Conservation (phyloP, 164 flowering plant genomes). For the Protea cynaroides region DNA sequence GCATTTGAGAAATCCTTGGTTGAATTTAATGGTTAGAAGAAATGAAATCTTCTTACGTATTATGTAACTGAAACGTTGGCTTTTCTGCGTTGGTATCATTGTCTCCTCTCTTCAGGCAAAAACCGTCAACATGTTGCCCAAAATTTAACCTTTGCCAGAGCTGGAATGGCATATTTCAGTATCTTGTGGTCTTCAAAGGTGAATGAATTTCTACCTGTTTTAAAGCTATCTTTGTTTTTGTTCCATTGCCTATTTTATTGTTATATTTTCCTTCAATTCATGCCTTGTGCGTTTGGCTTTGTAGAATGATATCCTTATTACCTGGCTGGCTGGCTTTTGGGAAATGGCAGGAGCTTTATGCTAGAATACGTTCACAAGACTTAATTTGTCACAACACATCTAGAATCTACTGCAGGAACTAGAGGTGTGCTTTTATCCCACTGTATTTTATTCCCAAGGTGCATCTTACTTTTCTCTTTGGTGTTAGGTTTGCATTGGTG, state of each 20-base stretch:
- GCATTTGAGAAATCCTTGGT: neutral
- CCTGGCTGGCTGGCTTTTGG: neutral
- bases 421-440: neutral
- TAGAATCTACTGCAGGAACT: neutral
- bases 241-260: no score
- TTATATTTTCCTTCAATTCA: neutral
- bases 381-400: neutral
- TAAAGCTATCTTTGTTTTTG: no score
- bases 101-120: neutral
- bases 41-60: neutral
- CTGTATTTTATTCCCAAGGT: neutral
- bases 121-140: neutral
- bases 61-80: neutral
- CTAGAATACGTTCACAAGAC: neutral
- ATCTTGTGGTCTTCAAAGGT: neutral
- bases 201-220: no score
- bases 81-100: neutral
- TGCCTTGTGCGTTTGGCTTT: neutral
- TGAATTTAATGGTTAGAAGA: neutral
- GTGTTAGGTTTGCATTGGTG: no score
- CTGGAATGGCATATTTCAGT: neutral
- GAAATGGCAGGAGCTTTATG: neutral
- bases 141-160: neutral
- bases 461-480: neutral
- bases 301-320: neutral